Base-by-base conservation (phyloP, 2,329 filamentous ascomycete species). In the Penicillium corylophilum region DNA sequence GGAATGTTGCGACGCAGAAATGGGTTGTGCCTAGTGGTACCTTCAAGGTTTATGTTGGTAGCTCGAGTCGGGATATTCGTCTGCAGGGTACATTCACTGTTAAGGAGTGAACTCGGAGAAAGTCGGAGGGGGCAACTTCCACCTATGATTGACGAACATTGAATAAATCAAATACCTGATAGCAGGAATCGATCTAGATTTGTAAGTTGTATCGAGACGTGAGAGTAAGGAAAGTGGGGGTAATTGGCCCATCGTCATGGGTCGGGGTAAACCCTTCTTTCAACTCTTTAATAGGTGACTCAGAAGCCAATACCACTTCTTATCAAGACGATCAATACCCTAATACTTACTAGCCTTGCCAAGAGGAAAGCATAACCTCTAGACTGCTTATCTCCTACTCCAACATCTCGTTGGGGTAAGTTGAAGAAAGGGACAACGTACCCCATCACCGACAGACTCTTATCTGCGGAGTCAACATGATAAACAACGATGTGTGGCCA, bases 1-100 rank as follows among this genome's bases (percentile, higher is more conserved):
- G 71, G 71, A 65, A 72, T 57, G 64, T 64, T 5, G 49, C 28
- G 18, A 45, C 22, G 13, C 67, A 73, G 55, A 58, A 65, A 12
- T 74, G 71, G 71, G 58, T 64, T 26, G 60, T 67, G 48, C 64
- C 51, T 3, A 48, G 45, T 24, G 63, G 63, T 2, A 46, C 43
- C 0, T 66, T 64, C 40, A 48, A 9, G n/a, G 54, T 67, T 1
- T 54, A 56, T 44, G 59, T 62, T 36, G 66, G 66, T 16, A 51
- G 40, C 22, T 64, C 59, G 7, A 56, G 52, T 31, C 35, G 52
- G 10, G 62, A 66, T 53, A 57, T 65, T 41, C 56, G 56, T 4
- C 29, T 40, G 8, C 10, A 54, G 13, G 48, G 40, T 1, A 24
- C 38, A 8, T 60, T 60, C 26, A 36, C 29, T 40, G 47, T 54